Evolutionary conservation across 371 early-diverging fungal genomes (phyloP), one percentile per base, ranked within the genome.

Genomic region (Conidiobolus coronatus): DNA sequence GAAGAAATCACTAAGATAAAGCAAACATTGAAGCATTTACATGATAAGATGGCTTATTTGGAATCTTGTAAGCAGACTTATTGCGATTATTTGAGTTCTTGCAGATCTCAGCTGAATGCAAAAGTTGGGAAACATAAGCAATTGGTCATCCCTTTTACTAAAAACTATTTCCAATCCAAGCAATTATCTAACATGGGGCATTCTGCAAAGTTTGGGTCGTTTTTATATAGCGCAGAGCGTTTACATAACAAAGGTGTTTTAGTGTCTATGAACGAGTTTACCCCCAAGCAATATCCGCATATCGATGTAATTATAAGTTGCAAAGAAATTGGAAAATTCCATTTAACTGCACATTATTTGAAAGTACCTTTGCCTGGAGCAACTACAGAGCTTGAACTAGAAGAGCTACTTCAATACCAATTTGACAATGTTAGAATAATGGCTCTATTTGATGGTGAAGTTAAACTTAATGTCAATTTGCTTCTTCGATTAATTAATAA

Each of bases 161-260:
- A 77, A 19, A 95, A 94, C 61, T 93, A 88, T 57, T 89, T 80
- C 68, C 92, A 94, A 58, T 59, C 88, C 52, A 69, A 77, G 22
- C 77, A 81, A 34, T 71, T 94, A 40, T 69, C 84, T 55, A 77
- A 79, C 43, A 52, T 70, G 17, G 94, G 92, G 7, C 68, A 68
- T 18, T 81, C 91, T 36, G 94, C 98, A 1, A 76, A 81, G 55
- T 97, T 91, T 61, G 99, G 99, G 3, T 89, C 92, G 24, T 96
- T 75, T 76, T 91, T 91, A 68, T 95, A 90, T 66, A 81, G 85
- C n/a, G 96, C 95, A 6, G 81, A 82, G 48, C 77, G 81, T 50
- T 65, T 99, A 45, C 67, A 82, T 53, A 79, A 87, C 50, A 86
- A 89, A 58, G 94, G 97, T 40, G 86, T 98, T 2, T 55, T 98